phyloP scores from a whole-genome alignment of 352 stramenopile genomes.

The Albugo laibachii region DNA sequence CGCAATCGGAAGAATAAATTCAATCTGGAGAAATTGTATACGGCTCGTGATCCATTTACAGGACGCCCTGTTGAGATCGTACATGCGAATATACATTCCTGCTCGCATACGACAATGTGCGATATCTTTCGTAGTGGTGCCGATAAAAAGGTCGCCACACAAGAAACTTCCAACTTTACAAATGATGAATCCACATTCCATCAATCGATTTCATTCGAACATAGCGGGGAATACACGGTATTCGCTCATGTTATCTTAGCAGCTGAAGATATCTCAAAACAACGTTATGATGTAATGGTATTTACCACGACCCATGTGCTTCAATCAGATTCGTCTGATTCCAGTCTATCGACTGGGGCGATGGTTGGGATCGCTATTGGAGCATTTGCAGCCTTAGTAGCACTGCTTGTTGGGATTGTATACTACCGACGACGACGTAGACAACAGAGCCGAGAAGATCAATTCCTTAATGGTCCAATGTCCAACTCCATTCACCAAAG shows the following conservation, averaged over 20 bases:
- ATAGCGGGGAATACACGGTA: slow-evolving; percentile 35
- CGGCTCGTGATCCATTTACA: slow-evolving; percentile 29
- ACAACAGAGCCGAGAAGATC: too few species aligned
- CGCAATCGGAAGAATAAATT: slow-evolving; percentile 60
- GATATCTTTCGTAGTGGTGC: slow-evolving; percentile 48
- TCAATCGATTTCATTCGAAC: slow-evolving; percentile 30
- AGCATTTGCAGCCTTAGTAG: too few species aligned
- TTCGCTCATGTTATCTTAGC: slow-evolving; percentile 61
- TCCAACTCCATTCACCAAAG: too few species aligned
- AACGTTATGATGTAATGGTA: slow-evolving; percentile 63
- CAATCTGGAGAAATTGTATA: slow-evolving; percentile 37
- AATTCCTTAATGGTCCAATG: too few species aligned
- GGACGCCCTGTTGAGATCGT: slow-evolving; percentile 37
- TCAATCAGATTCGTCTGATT: too few species aligned
- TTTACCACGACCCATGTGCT: slow-evolving; percentile 29
- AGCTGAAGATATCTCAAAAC: slow-evolving; percentile 20
- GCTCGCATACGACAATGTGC: slow-evolving; percentile 36
- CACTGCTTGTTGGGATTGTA: too few species aligned
- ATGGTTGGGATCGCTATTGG: too few species aligned
- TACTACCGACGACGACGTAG: too few species aligned
- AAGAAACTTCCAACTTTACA: slow-evolving; percentile 65
- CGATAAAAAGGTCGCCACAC: slow-evolving; percentile 38
- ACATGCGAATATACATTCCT: slow-evolving; percentile 62
- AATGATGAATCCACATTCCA: slow-evolving; percentile 33
- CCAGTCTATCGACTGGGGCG: too few species aligned